These are phyloP conservation scores for Ocimum tenuiflorum DNA, from an alignment of 257 asterid genomes.

Conservation along the genomic window DNA sequence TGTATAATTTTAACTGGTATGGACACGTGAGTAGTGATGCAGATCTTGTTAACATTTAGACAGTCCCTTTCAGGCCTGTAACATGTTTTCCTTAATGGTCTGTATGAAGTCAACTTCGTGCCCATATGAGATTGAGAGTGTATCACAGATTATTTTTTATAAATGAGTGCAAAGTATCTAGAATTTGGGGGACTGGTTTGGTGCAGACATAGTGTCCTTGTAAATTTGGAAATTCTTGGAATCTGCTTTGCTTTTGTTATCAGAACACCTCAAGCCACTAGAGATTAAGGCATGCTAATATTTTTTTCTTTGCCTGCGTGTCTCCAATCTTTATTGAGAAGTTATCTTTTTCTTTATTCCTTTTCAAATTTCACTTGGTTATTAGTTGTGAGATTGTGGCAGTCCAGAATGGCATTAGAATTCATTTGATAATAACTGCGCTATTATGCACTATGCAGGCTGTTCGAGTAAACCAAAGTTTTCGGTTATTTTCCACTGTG, in stretches of 20 bases:
- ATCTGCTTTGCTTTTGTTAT: not conserved
- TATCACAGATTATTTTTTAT: too few species aligned
- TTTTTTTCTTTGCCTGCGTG: not conserved
- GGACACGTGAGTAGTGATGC: too few species aligned
- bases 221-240: not conserved
- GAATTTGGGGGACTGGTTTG: not conserved
- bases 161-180: not conserved
- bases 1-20: too few species aligned
- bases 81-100: too few species aligned
- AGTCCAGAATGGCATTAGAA: not conserved
- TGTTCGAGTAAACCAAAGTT: conserved; percentile 60
- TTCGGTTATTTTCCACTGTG: conserved; percentile 80
- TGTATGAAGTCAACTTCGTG: too few species aligned
- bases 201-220: not conserved
- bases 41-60: too few species aligned
- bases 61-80: too few species aligned
- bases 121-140: too few species aligned
- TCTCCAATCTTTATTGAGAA: not conserved
- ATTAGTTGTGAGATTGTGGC: not conserved
- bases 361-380: not conserved
- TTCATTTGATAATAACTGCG: not conserved
- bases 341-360: not conserved
- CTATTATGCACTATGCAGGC: conserved; percentile 43
- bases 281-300: not conserved
- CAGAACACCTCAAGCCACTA: too few species aligned